phyloP scores from a whole-genome alignment of 805 yeast genomes.

The Candida sakaeoensis region DNA sequence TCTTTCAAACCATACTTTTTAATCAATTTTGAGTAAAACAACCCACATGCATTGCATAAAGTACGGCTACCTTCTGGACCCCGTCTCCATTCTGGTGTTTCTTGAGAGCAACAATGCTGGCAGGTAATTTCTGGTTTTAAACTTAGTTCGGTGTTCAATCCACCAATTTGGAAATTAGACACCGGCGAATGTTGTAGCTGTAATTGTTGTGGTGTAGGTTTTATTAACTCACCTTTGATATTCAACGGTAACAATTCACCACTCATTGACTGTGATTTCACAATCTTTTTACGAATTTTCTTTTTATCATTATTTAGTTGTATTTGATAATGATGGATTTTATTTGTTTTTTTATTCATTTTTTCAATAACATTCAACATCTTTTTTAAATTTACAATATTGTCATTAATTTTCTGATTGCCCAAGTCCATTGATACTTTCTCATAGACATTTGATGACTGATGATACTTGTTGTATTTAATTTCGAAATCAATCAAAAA shows the following conservation, averaged over 20 bases:
- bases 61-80: constrained; percentile 85
- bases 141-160: constrained; percentile 17
- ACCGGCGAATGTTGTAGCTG: too few relatives aligned
- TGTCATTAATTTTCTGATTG: constrained; percentile 7
- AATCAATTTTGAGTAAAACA: constrained; percentile 62
- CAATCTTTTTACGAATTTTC: constrained; percentile 4
- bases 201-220: constrained; percentile 4
- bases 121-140: constrained; percentile 14
- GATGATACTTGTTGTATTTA: constrained; percentile 1
- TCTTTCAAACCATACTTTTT: constrained; percentile 43
- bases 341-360: constrained; percentile 1
- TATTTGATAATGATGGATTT: constrained; percentile 1
- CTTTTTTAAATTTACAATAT: constrained; percentile 3
- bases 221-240: constrained; percentile 1
- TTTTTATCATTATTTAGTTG: constrained; percentile 3
- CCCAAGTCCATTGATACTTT: constrained; percentile 4
- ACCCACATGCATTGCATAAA: constrained; percentile 89
- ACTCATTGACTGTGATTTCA: constrained; percentile 3
- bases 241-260: constrained; percentile 11
- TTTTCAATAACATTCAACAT: constrained; percentile 7
- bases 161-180: constrained; percentile 10
- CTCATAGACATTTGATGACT: not conserved
- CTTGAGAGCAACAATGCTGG: constrained; percentile 65
- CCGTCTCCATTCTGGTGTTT: constrained; percentile 90
- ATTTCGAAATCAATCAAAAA: constrained; percentile 9